Evolutionary conservation across 2,329 filamentous ascomycete genomes (phyloP), one percentile per base, ranked within the genome.

Genomic region (Colletotrichum sp.): DNA sequence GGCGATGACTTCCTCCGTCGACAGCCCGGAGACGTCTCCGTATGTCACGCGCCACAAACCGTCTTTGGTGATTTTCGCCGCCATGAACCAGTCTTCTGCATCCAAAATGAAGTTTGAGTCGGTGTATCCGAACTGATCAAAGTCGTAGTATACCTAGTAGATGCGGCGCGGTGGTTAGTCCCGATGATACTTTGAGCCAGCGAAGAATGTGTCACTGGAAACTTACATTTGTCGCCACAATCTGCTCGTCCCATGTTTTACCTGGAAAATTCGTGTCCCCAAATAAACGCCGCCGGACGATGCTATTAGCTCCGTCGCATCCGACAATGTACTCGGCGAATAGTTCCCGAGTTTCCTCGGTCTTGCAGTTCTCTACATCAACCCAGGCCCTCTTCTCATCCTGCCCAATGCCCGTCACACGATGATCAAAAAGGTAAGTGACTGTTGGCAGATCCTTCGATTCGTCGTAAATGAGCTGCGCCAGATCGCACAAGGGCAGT

Each of bases 41-140:
- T 93, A 93, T 0, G 91, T 91, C 44, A 93, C 89, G 18, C 92
- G 89, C 84, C 91, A 93, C 6, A 93, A 82, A 1, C 90, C 90
- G 67, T 93, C 90, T 6, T 83, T 84, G 3, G 88, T 90, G 75
- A 93, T 90, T 39, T 86, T 88, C 2, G 91, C 91, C 3, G 90
- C 90, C 90, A 93, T 92, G 65, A 81, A 87, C 81, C 90, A 93
- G 79, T 93, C 85, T 28, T 90, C 88, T 0, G 91, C 91, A 77
- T 93, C 87, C 26, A 92, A 85, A 74, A 92, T 90, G 81, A 92
- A 92, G 80, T 92, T 92, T 12, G 88, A 87, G 77, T 92, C 89
- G 68, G 86, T 83, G 77, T 86, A 92, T 24, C 86, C 88, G 77
- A 87, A 90, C 75, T 79, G 80, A 12, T 87, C 83, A 75, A 93